A percentile compares a stretch with the other conserved stretches of the same genome.
These are phyloP conservation scores for Fusarium incarnatum DNA, from an alignment of 2,329 filamentous ascomycete genomes.

Conservation along the genomic window DNA sequence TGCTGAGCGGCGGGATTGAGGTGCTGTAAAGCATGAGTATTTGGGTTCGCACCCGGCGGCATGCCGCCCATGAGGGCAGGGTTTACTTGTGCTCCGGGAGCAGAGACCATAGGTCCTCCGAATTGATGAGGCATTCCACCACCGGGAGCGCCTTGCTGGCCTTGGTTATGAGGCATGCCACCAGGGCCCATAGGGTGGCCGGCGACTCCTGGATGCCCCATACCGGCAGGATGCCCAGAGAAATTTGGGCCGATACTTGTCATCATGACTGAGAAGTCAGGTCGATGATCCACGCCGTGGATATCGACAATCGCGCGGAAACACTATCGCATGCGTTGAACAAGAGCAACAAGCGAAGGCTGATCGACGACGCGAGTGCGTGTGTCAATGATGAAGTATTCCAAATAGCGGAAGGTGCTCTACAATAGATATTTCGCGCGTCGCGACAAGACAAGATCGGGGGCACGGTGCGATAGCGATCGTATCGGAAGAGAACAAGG, in stretches of 20 bases:
- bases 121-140: constrained; percentile 75
- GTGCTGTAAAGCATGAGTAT: constrained; percentile 78
- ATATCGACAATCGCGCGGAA: constrained; percentile 63
- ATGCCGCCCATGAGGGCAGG: constrained; percentile 82
- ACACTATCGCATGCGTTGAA: constrained; percentile 58
- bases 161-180: constrained; percentile 74
- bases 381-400: constrained; percentile 31
- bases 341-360: constrained; percentile 20
- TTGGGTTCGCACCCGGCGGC: constrained; percentile 74
- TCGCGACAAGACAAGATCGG: constrained; percentile 44
- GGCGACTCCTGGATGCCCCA: constrained; percentile 77
- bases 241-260: constrained; percentile 74
- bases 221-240: constrained; percentile 74
- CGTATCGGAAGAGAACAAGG: constrained; percentile 30
- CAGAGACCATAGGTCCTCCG: constrained; percentile 76
- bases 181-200: constrained; percentile 72
- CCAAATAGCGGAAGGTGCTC: constrained; percentile 25
- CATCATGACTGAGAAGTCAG: constrained; percentile 69
- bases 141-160: constrained; percentile 75
- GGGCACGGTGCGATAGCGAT: constrained; percentile 41
- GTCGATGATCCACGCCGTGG: constrained; percentile 70
- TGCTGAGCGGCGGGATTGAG: constrained; percentile 71
- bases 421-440: constrained; percentile 45
- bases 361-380: constrained; percentile 33
- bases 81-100: constrained; percentile 77